Percentiles rank a stretch among this genome's conserved stretches.
Evolutionary conservation across 2,329 filamentous ascomycete genomes (phyloP).

Genomic region (Aurifilum marmelostoma): DNA sequence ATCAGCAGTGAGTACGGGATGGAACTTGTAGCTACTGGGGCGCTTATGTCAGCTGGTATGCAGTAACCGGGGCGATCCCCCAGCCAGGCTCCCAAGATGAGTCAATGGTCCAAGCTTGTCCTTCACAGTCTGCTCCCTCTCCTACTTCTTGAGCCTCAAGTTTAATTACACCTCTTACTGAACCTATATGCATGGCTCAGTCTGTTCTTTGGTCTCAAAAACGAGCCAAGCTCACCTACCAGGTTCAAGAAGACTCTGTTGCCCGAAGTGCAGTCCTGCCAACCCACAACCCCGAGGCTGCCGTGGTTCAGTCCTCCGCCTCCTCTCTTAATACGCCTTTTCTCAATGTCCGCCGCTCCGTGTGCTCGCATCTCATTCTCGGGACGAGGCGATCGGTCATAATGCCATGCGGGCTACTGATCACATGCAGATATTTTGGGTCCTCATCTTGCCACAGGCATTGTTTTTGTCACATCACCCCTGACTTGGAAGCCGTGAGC

Average conservation of each 20-base stretch:
- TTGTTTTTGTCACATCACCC: neutral
- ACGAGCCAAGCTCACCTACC: too few relatives aligned
- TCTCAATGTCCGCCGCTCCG: too few relatives aligned
- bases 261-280: too few relatives aligned
- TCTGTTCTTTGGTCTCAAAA: too few relatives aligned
- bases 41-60: neutral
- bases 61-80: neutral
- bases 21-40: neutral
- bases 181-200: too few relatives aligned
- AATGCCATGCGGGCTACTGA: neutral
- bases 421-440: neutral
- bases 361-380: neutral
- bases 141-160: conserved; percentile 7
- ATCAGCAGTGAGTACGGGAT: neutral
- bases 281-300: neutral
- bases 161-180: too few relatives aligned
- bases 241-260: too few relatives aligned
- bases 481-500: neutral
- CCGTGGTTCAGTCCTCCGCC: neutral
- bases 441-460: neutral
- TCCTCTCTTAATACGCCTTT: neutral
- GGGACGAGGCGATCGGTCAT: neutral
- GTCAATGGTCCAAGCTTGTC: conserved; percentile 2
- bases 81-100: neutral
- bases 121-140: neutral